Base-by-base conservation (phyloP, 139 green algal species). In the Auxenochlorella protothecoides region DNA sequence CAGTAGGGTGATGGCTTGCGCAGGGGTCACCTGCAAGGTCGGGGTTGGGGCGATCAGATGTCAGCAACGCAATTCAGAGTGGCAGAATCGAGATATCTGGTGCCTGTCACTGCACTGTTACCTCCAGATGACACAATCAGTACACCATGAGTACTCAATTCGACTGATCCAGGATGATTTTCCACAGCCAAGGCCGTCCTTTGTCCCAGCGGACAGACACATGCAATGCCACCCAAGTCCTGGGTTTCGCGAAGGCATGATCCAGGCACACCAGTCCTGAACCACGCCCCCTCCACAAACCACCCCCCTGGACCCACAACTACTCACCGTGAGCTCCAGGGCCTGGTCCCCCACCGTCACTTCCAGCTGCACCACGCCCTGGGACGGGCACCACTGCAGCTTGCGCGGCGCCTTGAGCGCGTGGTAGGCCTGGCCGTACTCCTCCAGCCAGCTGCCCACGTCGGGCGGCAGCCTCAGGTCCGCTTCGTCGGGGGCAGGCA, bases 351-450 rank as follows among this genome's bases (percentile, higher is more conserved):
- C 76, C 8, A 90, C 69, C 12, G 70, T 80, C 14, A 96, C 64
- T 13, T 83, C 80, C 62, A 97, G 71, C 12, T 85, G 74, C 51
- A 98, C 93, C 0, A 65, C 75, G 66, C 94, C 94, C 6, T 94
- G 71, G 14, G 73, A 63, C 44, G 80, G 85, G 69, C 74, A 78
- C 92, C 92, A 99, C 55, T 79, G 44, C 66, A 99, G 86, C 74
- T 92, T 92, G 51, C 94, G 81, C 4, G 94, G 94, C 12, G 89
- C 80, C 77, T 97, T 97, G 7, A 96, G 71, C 7, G 79, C 60
- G 68, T 86, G 68, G 80, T 91, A 97, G 63, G 78, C 78, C 53
- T 78, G 63, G 11, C 75, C 85, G 59, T 85, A 87, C 1, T 69
- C 72, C 51, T 74, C 55, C 64, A 89, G 69, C 70, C 73, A 72